Evolutionary conservation across 164 flowering plant species (phyloP), one percentile per base, ranked within the genome.

Genomic region (Dillenia suffruticosa): DNA sequence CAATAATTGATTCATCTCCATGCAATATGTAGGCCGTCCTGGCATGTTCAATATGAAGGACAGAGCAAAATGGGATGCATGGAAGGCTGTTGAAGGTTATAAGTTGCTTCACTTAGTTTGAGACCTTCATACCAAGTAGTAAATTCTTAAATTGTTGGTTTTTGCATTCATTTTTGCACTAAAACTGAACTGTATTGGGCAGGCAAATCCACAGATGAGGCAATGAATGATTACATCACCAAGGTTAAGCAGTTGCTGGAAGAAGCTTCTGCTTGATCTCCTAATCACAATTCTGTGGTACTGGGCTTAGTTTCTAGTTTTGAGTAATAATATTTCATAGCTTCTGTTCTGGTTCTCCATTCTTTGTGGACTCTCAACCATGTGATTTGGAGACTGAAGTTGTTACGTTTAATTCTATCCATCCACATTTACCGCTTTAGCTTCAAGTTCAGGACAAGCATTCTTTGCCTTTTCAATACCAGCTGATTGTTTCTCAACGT

Each of bases 31-130:
- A 86, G 92, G 68, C 56, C 84, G 92, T 12, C 92, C 92, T n/a
- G 84, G 87, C 44, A 71, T 84, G 0, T 84, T 86, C 70, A 77
- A 70, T 54, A 45, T 58, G 63, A 82, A 54, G 70, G 88, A 81
- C 55, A 74, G 79, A 48, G 85, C 85, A 11, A 86, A 86, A 69
- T 86, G 92, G 92, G 89, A 86, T 78, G 85, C 87, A 9, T 86
- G 92, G 92, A 84, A 84, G 74, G 74, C 79, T 17, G 82, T 76
- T 66, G 87, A 84, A 81, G 91, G 91, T 86, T 72, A 49, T 44
- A 12, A 32, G 14, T 32, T 32, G n/a, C 45, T 10, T 51, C 24
- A 15, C 22, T 43, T 16, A 57, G 14, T 57, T 44, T 15, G 52
- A 12, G 52, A 13, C 14, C 40, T 55, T 55, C 6, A 12, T 40